Conservation (phyloP, 2,329 filamentous ascomycete species). For the Lomentospora prolificans region DNA sequence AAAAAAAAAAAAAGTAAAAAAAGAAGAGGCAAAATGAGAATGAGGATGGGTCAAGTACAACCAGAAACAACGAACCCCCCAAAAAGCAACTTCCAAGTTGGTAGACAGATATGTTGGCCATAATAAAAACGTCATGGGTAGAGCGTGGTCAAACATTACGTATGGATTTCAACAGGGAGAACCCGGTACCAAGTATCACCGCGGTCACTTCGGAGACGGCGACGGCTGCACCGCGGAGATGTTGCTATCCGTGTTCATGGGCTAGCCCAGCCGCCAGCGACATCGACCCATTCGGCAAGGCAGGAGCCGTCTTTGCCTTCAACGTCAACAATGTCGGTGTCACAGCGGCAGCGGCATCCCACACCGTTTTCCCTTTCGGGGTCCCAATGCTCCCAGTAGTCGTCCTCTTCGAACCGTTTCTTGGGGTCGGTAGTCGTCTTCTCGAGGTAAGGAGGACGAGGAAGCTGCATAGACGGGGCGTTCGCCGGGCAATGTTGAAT, state of each 20-base stretch:
- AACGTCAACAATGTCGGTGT: constrained; percentile 94
- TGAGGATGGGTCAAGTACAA: neutral
- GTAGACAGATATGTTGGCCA: neutral
- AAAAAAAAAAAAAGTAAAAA: neutral
- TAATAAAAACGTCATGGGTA: neutral
- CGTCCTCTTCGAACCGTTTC: constrained; percentile 81
- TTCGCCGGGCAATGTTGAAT: constrained; percentile 98
- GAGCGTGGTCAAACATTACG: neutral
- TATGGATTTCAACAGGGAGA: neutral
- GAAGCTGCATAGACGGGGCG: constrained; percentile 77
- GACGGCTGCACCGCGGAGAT: too few relatives aligned
- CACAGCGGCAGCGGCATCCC: constrained; percentile 90
- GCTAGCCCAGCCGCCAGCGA: constrained; percentile 82
- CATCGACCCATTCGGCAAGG: constrained; percentile 91
- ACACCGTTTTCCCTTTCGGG: constrained; percentile 89
- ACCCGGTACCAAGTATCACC: too few relatives aligned
- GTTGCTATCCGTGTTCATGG: neutral
- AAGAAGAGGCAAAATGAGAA: neutral
- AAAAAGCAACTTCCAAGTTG: neutral
- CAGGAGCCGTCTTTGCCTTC: constrained; percentile 97
- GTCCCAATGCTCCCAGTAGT: constrained; percentile 90
- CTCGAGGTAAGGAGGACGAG: constrained; percentile 71
- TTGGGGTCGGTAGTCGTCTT: constrained; percentile 72
- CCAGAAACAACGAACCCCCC: neutral
- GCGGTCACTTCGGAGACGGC: too few relatives aligned